Conservation (phyloP, 768 basidiomycete genomes). For the Panaeolus papilionaceus region DNA sequence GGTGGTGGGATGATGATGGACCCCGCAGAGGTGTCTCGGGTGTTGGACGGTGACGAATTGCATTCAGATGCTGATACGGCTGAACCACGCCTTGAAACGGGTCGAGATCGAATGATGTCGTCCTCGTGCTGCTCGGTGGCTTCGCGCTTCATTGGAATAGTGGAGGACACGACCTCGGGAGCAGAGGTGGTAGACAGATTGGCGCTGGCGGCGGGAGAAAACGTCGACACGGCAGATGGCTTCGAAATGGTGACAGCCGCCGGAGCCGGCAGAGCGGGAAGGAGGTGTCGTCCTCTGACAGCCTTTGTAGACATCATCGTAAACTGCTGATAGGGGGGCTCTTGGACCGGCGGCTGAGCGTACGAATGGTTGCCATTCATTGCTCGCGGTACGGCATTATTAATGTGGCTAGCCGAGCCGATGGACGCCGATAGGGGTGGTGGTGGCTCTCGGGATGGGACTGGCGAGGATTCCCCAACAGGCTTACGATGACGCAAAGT, state of each 20-base stretch:
- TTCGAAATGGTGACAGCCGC: not conserved
- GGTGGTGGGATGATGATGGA: not conserved
- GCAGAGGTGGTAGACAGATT: not conserved
- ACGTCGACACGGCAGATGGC: not conserved
- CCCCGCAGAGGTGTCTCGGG: not conserved
- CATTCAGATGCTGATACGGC: not conserved
- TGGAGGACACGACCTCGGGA: not conserved
- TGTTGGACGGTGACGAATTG: not conserved
- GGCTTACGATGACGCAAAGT: constrained; percentile 10
- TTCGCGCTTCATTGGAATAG: not conserved
- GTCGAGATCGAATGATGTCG: not conserved
- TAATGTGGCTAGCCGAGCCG: not conserved
- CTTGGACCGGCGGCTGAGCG: constrained; percentile 9
- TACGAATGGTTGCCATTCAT: not conserved
- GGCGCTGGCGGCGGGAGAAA: not conserved
- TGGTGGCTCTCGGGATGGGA: not conserved
- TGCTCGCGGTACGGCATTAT: not conserved
- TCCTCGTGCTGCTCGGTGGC: not conserved
- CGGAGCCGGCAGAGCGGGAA: not conserved
- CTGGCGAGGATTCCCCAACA: not conserved
- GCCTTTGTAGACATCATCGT: not conserved
- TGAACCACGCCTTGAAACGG: not conserved
- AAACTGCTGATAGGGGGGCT: not conserved
- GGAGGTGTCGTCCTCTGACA: constrained; percentile 9
- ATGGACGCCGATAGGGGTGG: not conserved